These are phyloP conservation scores for Epichloe elymi DNA, from an alignment of 2,329 filamentous ascomycete genomes.

Conservation along the genomic window DNA sequence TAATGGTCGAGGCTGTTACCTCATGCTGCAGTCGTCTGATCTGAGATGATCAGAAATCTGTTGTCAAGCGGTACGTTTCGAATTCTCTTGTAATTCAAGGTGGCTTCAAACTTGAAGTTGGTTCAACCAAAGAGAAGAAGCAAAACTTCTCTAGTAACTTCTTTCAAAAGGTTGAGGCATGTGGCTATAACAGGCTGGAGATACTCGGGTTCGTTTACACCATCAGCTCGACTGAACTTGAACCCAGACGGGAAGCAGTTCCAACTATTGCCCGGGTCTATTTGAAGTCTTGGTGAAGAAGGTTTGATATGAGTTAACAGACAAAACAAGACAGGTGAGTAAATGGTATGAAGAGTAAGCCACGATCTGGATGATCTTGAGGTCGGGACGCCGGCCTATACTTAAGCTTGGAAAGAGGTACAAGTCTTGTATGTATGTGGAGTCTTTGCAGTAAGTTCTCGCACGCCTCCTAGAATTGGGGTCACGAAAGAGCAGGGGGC, in stretches of 20 bases:
- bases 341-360: neutral
- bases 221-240: neutral
- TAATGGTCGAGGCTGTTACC: conserved; percentile 13
- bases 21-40: conserved; percentile 19
- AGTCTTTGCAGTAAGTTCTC: neutral
- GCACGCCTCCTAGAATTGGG: neutral
- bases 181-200: neutral
- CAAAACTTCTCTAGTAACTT: neutral
- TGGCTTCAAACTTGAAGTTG: neutral
- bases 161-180: neutral
- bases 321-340: neutral
- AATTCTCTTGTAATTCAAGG: neutral
- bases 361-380: neutral
- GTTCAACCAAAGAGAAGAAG: no score
- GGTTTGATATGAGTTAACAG: no score
- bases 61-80: neutral
- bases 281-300: neutral
- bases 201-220: neutral
- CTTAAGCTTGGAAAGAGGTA: neutral
- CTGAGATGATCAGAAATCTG: neutral
- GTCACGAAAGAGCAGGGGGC: conserved; percentile 1
- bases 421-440: neutral
- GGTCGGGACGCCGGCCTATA: neutral
- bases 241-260: neutral
- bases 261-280: neutral